These are phyloP conservation scores for Xylaria sp. DNA, from an alignment of 2,329 filamentous ascomycete genomes.

Conservation along the genomic window DNA sequence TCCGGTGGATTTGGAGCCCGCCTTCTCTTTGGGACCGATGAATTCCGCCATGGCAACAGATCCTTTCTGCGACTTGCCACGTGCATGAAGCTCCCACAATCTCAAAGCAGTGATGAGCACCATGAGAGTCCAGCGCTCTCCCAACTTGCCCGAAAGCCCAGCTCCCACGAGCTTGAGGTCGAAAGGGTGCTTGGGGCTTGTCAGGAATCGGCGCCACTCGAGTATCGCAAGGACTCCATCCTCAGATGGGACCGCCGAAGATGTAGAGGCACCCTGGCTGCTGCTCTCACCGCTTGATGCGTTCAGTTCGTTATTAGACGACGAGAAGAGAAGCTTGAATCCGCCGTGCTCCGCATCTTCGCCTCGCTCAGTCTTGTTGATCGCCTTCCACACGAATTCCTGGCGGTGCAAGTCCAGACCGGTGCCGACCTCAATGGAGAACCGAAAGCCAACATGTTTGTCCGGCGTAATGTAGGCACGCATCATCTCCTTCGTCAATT, in stretches of 20 bases:
- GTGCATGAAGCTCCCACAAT: slow-evolving; percentile 30
- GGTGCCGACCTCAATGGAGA: slow-evolving; percentile 34
- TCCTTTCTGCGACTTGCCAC: slow-evolving; percentile 10
- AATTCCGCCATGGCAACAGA: slow-evolving; percentile 16
- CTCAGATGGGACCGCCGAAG: background rate
- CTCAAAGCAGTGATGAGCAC: slow-evolving; percentile 29
- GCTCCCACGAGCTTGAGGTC: slow-evolving; percentile 30
- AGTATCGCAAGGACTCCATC: slow-evolving; percentile 27
- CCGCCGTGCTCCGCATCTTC: slow-evolving; percentile 29
- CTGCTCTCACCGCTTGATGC: background rate
- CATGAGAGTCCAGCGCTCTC: background rate
- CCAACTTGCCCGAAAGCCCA: slow-evolving; percentile 16
- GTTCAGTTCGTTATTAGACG: background rate
- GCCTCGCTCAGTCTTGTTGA: slow-evolving; percentile 31
- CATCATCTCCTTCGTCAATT: slow-evolving; percentile 3
- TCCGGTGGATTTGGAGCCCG: background rate
- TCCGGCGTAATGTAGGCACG: background rate
- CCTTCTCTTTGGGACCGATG: background rate
- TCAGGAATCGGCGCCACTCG: slow-evolving; percentile 24
- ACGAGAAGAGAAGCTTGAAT: slow-evolving; percentile 26
- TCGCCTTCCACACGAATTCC: slow-evolving; percentile 40
- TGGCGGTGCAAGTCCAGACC: slow-evolving; percentile 29
- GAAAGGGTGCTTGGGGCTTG: slow-evolving; percentile 31
- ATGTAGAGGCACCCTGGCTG: background rate
- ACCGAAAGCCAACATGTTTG: slow-evolving; percentile 29